These are phyloP conservation scores for Cicer pinnatifidum DNA, from an alignment of 306 rosid genomes.

Conservation along the genomic window DNA sequence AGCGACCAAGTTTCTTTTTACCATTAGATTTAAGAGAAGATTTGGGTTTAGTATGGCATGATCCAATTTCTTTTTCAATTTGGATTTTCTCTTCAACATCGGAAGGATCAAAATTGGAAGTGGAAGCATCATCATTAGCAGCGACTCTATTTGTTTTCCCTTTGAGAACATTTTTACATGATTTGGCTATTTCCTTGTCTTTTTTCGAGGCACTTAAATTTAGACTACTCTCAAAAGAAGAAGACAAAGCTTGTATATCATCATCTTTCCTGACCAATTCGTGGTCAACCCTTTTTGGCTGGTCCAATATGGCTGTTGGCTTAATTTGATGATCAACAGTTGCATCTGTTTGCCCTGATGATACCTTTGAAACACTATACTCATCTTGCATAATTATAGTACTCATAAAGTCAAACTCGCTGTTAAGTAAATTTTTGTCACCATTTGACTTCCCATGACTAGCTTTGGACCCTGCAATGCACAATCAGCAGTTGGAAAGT, in stretches of 20 bases:
- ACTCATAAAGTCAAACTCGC: conserved; percentile 72
- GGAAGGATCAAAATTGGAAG: conserved; percentile 43
- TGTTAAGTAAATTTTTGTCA: conserved; percentile 43
- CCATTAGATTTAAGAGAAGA: conserved; percentile 72
- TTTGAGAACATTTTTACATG: conserved; percentile 42
- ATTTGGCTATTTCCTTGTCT: conserved; percentile 49
- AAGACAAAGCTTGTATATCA: conserved; percentile 51
- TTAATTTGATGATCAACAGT: conserved; percentile 44
- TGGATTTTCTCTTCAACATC: conserved; percentile 48
- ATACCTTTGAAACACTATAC: conserved; percentile 75
- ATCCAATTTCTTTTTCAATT: conserved; percentile 50
- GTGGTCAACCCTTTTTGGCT: conserved; percentile 41
- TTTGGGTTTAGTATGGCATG: conserved; percentile 44
- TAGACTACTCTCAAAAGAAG: conserved; percentile 52
- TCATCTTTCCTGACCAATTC: conserved; percentile 38
- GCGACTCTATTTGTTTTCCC: conserved; percentile 46
- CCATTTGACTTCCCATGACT: conserved; percentile 44
- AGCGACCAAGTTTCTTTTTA: conserved; percentile 62
- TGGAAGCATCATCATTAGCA: conserved; percentile 39
- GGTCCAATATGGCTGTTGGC: conserved; percentile 40
- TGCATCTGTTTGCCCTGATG: conserved; percentile 50
- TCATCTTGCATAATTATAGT: conserved; percentile 70
- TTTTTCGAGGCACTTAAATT: conserved; percentile 41
- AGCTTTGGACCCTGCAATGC: conserved; percentile 69
- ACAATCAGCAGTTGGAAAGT: conserved; percentile 54